Evolutionary conservation across 257 asterid species (phyloP).

Genomic region (Penstemon barbatus): DNA sequence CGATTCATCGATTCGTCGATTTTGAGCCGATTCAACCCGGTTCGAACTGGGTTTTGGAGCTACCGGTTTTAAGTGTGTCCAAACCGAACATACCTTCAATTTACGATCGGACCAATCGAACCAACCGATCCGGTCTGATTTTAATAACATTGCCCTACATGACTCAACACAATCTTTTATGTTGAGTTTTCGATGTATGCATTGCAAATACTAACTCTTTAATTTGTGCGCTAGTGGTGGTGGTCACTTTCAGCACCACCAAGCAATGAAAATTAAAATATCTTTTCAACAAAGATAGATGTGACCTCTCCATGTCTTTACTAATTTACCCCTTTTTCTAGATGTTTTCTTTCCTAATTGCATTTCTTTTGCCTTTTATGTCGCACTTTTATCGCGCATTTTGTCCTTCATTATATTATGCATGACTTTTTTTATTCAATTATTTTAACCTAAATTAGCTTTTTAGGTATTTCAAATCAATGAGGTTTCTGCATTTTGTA

Average conservation of each 20-base stretch:
- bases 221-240: slow-evolving; percentile 25
- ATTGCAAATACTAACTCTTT: neutral
- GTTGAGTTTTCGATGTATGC: slow-evolving; percentile 3
- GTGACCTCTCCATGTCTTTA: slow-evolving; percentile 8
- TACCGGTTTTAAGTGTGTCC: no score
- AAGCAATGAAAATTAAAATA: slow-evolving; percentile 11
- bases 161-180: slow-evolving; percentile 11
- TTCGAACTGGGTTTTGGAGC: no score
- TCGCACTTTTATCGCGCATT: slow-evolving; percentile 33
- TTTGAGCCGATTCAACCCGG: no score
- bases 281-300: slow-evolving; percentile 31
- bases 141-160: slow-evolving; percentile 10
- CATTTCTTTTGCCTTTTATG: slow-evolving; percentile 26
- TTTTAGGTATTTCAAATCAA: neutral
- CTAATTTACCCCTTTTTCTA: slow-evolving; percentile 8
- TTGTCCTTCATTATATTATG: slow-evolving; percentile 22
- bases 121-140: neutral
- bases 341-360: neutral
- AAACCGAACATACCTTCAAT: no score
- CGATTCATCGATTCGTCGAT: no score
- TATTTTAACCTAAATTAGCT: neutral
- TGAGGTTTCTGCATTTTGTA: neutral
- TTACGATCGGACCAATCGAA: no score
- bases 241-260: slow-evolving; percentile 31
- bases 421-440: slow-evolving; percentile 7